Base-by-base conservation (phyloP, 192 early-diverging fungal genomes). In the Backusella tarrabulga region DNA sequence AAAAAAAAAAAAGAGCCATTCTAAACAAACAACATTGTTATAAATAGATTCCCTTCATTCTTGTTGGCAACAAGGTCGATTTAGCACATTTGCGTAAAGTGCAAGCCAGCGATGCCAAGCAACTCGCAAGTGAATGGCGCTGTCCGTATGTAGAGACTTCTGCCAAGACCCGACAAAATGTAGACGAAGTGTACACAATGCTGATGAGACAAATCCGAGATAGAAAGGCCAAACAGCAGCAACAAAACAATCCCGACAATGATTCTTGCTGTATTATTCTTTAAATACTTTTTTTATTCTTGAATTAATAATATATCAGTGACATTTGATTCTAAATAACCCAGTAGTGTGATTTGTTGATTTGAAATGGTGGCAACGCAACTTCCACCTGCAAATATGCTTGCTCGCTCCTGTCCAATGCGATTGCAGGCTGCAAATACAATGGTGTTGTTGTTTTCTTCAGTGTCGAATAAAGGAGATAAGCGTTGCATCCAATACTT, bases 31-130 rank as follows among this genome's bases (percentile, higher is more conserved):
- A 40, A 11, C 29, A 8, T 34, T 56, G 32, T 34, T 21, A 4
- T 69, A 23, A 26, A 0, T 74, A 85, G 82, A 86, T 95, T 68
- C 94, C 94, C 5, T 95, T 95, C 70, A 90, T 95, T 67, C 83
- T 96, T 17, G 92, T 96, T 11, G 94, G 94, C 56, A 96, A 96
- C 85, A 96, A 93, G 81, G 86, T 83, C 17, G 92, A 93, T 78
- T 81, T 93, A 77, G 83, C 79, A 1, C 84, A 88, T 73, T 80
- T 87, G 26, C 86, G 92, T 19, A 90, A 91, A 75, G 92, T 93
- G 7, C 74, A 87, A n/a, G 66, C 84, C 1, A 85, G 83, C 6
- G 92, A 93, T 66, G 92, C 89, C n/a, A 74, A 81, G 56, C 79
- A 77, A 5, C 83, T 81, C 41, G 92, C 92, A 8, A 75, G 73